A percentile compares a stretch with the other conserved stretches of the same genome.
Evolutionary conservation across 2,329 filamentous ascomycete genomes (phyloP).

Genomic region (Diplodia scrobiculata): DNA sequence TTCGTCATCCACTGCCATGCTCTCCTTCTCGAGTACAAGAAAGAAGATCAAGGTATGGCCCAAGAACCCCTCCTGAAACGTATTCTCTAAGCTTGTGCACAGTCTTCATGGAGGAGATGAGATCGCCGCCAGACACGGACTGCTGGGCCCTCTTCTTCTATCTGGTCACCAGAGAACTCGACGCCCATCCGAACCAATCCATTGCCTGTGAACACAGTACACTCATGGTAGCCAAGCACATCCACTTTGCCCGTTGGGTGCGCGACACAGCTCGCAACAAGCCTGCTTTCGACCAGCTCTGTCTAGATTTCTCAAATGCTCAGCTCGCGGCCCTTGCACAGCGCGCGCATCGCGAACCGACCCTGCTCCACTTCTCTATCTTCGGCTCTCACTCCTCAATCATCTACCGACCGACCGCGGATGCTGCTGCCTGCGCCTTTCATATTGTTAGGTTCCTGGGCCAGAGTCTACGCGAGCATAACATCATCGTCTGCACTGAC

Average conservation of each 20-base stretch:
- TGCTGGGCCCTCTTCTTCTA: constrained; percentile 7
- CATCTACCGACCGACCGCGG: neutral
- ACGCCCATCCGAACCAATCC: neutral
- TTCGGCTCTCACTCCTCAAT: neutral
- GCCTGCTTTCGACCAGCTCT: neutral
- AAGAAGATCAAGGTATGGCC: neutral
- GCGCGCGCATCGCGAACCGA: neutral
- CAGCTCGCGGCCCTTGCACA: neutral
- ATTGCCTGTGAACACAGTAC: constrained; percentile 5
- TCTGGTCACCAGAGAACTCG: neutral
- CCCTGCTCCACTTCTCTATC: neutral
- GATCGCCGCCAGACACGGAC: neutral
- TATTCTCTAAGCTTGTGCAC: neutral
- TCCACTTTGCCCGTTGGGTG: neutral
- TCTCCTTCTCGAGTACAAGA: neutral
- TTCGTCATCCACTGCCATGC: neutral
- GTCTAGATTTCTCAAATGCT: neutral
- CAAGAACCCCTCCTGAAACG: neutral
- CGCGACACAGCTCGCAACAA: no score
- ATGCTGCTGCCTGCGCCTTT: neutral
- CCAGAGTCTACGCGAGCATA: neutral
- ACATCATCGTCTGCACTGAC: neutral
- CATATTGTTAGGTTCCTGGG: neutral
- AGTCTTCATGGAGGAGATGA: neutral
- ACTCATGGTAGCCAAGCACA: neutral